Evolutionary conservation across 805 yeast species (phyloP), one percentile per base, ranked within the genome.

Genomic region (Kazachstania martiniae): DNA sequence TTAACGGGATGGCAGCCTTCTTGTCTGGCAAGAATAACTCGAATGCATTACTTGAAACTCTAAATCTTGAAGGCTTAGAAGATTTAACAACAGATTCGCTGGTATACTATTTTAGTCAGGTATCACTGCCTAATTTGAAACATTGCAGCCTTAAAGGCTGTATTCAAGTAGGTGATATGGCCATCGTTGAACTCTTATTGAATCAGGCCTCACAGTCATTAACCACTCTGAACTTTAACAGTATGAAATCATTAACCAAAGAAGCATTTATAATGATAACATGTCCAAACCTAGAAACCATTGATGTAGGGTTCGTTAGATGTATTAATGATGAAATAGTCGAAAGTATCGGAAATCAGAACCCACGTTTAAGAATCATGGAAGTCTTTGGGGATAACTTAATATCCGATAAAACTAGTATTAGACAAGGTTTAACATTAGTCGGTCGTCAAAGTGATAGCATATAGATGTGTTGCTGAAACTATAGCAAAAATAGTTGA

Each of bases 321-420:
- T 63, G 74, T 14, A 69, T 84, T 9, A 85, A 85, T 49, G 84
- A 89, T 53, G 68, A 65, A 13, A 68, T 74, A 0, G 52, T 87
- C n/a, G 70, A 69, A 17, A 47, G 67, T 18, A 43, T 85, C 14
- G 68, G 80, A 3, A 57, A 66, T 18, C 65, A 69, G 8, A 82
- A 91, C 40, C 69, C 75, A 0, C 70, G 70, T 29, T 56, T 89
- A 35, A 65, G 67, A 28, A 64, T 81, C 12, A 50, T 89, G 34
- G 93, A 84, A 45, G 87, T 84, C 12, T 85, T 77, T 52, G 95
- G 95, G 1, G 65, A 79, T 48, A 82, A 80, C 49, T 61, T 74
- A 44, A 72, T 85, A 37, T 72, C 86, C 1, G 58, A 65, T 7
- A 62, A 63, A 17, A 78, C 82, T 1, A 56, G 53, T 3, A 53